Evolutionary conservation across 768 basidiomycete species (phyloP), one percentile per base, ranked within the genome.

Genomic region (Agaricus sinodeliciosus): DNA sequence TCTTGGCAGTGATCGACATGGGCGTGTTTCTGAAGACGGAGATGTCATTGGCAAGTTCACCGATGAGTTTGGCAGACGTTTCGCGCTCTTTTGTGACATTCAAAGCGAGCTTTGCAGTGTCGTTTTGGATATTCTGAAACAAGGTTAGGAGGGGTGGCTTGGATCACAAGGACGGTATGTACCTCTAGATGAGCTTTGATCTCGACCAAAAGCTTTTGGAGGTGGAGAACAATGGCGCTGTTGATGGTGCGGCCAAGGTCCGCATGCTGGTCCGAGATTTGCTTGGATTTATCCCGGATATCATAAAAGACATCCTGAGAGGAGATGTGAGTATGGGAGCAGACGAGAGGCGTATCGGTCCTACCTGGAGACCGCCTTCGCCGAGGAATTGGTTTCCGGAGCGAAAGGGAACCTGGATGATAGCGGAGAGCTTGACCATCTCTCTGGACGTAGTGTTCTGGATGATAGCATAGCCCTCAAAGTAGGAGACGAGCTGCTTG

Each of bases 141-240:
- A 46, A 40, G 3, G 26, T 40, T 18, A 43, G 31, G 36, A 13
- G 31, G 11, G 6, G 11, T 3, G 44, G 43, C 8, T 11, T 15
- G 19, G 18, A 34, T 7, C 43, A 11, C 9, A 47, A 9, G 34
- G 9, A 4, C 25, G 9, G 22, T 16, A 16, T 69, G 2, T 40
- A 89, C 91, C 81, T 90, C 94, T 66, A 99, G 88, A 68, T 99
- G 96, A 2, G 94, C 95, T 71, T 97, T 98, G 67, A 99, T 93
- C 69, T 99, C 96, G 1, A 82, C 74, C 27, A 87, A 74, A n/a
- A 98, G 79, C 69, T 98, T 98, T 69, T 96, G 88, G 8, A 99
- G 79, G 66, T 98, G 96, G 67, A 97, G 94, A 1, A 99, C 95
- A 63, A 98, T 97, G 4, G 93, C 95, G 28, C 87, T 88, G 59